Base-by-base conservation (phyloP, 2,329 filamentous ascomycete genomes). In the Ascosphaera aggregata region DNA sequence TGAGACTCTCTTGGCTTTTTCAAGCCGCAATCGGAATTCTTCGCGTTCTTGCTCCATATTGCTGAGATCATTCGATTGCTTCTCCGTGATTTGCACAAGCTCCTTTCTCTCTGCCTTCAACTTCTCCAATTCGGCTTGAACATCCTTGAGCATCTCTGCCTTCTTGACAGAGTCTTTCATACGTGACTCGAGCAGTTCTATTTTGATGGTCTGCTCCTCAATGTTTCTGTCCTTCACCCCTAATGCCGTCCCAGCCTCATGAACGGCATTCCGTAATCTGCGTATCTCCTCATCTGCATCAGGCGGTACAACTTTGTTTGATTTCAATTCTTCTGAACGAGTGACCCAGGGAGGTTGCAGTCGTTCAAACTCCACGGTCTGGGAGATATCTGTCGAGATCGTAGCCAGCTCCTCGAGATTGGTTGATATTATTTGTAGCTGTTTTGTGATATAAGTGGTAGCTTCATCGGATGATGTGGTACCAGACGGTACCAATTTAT, bases 231-330 rank as follows among this genome's bases (percentile, higher is more conserved):
- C 81, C 44, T 76, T 74, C 45, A 76, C 68, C 1, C 76, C 73
- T 41, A 82, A 67, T 2, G 70, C 66, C 40, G 76, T 73, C 2
- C 80, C 76, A 16, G 78, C 74, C 50, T 86, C 80, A 46, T 76
- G 73, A 46, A 89, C 70, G 46, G 86, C 77, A 39, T 85, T 80
- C 48, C 76, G 81, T 41, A 93, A 64, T 16, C 76, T 73, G 4
- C 77, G 71, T 40, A 94, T 68, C 54, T 93, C 80, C 50, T 86
- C 80, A 51, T 93, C 82, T 0, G 78, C 74, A 50, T 93, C 82
- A 31, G 84, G 67, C 0, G 81, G 76, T 27, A 81, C 71, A 17
- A 72, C 74, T 61, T 89, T 86, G 46, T 77, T 76, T n/a, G 73
- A 72, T 55, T 77, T 81, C 39, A 95, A 67, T 49, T 89, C 78